Conservation (phyloP, 768 basidiomycete genomes). For the Fistulinella prunicolor region DNA sequence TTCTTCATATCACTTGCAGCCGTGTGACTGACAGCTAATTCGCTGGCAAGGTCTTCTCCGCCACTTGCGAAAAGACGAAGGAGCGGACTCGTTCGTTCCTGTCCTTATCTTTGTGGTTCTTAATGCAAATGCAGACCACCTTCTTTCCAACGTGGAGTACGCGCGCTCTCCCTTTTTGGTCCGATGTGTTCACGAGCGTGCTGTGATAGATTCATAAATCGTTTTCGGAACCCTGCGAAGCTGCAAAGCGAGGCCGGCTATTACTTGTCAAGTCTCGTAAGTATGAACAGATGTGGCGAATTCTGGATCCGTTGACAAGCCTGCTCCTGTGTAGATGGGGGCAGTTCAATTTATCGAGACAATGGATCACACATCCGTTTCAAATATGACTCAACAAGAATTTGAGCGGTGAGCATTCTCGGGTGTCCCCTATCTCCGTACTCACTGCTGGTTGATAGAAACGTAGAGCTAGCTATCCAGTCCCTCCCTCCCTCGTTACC, state of each 20-base stretch:
- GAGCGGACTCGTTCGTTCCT: constrained; percentile 93
- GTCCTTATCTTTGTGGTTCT: constrained; percentile 92
- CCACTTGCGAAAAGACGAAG: constrained; percentile 79
- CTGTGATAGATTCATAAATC: constrained; percentile 78
- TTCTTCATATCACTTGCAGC: constrained; percentile 9
- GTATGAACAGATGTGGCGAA: constrained; percentile 21
- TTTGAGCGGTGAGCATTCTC: constrained; percentile 68
- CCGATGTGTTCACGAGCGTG: background rate
- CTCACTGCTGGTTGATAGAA: constrained; percentile 31
- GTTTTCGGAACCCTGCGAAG: constrained; percentile 87
- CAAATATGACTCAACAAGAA: constrained; percentile 90
- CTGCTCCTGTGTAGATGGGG: constrained; percentile 62
- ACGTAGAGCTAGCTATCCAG: constrained; percentile 61
- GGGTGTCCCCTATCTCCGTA: background rate
- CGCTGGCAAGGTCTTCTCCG: constrained; percentile 71
- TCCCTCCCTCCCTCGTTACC: constrained; percentile 36
- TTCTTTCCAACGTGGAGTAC: constrained; percentile 94
- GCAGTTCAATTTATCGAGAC: constrained; percentile 97
- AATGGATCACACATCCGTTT: constrained; percentile 93
- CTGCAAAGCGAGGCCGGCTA: constrained; percentile 95
- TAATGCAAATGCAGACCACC: constrained; percentile 89
- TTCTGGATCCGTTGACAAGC: constrained; percentile 3
- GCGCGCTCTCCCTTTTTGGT: constrained; percentile 21
- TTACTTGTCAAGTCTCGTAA: constrained; percentile 90
- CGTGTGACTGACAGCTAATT: background rate